These are phyloP conservation scores for Tuber brumale DNA, from an alignment of 495 filamentous ascomycete genomes.

Conservation along the genomic window DNA sequence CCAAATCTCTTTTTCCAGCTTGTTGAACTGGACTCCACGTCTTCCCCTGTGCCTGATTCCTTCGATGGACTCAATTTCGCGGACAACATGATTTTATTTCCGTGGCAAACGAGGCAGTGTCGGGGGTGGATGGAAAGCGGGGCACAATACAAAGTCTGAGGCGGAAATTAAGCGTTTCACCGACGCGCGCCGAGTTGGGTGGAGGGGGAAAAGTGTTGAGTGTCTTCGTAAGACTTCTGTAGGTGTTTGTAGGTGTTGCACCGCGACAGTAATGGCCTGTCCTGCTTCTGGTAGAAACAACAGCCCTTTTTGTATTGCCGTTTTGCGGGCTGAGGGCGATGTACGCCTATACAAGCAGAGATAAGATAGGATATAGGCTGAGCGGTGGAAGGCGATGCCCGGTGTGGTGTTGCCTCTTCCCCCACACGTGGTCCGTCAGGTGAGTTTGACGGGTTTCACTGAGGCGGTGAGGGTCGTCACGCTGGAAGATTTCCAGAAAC, in stretches of 20 bases:
- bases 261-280: slow-evolving; percentile 18
- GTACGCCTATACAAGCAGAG: neutral
- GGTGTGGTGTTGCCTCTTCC: slow-evolving; percentile 12
- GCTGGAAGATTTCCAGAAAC: slow-evolving; percentile 15
- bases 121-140: slow-evolving; percentile 1
- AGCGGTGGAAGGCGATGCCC: slow-evolving; percentile 10
- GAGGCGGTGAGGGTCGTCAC: slow-evolving; percentile 19
- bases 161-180: slow-evolving; percentile 27
- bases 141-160: slow-evolving; percentile 5
- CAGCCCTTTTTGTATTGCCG: slow-evolving; percentile 11
- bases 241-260: slow-evolving; percentile 9
- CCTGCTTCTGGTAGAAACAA: slow-evolving; percentile 12
- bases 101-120: slow-evolving; percentile 13
- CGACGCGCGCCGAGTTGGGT: neutral
- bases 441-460: slow-evolving; percentile 27
- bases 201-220: slow-evolving; percentile 1
- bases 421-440: slow-evolving; percentile 29
- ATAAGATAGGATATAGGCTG: slow-evolving; percentile 14
- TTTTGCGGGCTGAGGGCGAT: neutral
- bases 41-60: slow-evolving; percentile 6
- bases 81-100: slow-evolving; percentile 14
- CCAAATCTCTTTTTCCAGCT: slow-evolving; percentile 46
- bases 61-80: slow-evolving; percentile 4
- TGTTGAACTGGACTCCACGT: slow-evolving; percentile 25
- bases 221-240: slow-evolving; percentile 12